phyloP scores from a whole-genome alignment of 176 grass and related monocot species.

The Oryza rufipogon region DNA sequence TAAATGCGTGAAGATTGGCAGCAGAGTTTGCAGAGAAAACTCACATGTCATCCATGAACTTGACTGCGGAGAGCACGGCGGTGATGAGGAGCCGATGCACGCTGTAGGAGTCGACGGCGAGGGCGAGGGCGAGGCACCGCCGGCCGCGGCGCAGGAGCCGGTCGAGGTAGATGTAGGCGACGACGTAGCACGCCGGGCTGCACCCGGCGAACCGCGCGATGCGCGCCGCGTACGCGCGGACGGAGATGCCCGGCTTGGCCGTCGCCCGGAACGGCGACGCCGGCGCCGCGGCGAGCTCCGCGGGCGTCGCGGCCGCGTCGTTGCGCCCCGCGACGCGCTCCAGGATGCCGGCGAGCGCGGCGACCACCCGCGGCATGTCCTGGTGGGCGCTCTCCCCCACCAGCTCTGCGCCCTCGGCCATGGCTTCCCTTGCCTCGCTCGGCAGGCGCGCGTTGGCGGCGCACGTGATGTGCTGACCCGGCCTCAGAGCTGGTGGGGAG shows the following conservation, averaged over 20 bases:
- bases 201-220: slow-evolving; percentile 63
- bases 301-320: slow-evolving; percentile 37
- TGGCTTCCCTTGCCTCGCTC: slow-evolving; percentile 17
- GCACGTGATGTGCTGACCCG: slow-evolving; percentile 33
- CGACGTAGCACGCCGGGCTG: slow-evolving; percentile 73
- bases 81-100: slow-evolving; percentile 78
- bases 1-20: neutral
- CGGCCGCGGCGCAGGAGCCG: slow-evolving; percentile 53
- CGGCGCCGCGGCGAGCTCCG: slow-evolving; percentile 16
- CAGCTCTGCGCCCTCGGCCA: slow-evolving; percentile 50
- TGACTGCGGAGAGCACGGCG: slow-evolving; percentile 62
- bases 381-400: slow-evolving; percentile 39
- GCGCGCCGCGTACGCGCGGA: slow-evolving; percentile 65
- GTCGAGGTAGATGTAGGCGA: slow-evolving; percentile 83
- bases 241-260: slow-evolving; percentile 61
- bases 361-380: slow-evolving; percentile 60
- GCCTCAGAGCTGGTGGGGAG: slow-evolving; percentile 34
- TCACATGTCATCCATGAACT: slow-evolving; percentile 85
- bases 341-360: slow-evolving; percentile 63
- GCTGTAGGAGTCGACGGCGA: slow-evolving; percentile 70
- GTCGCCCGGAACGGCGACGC: slow-evolving; percentile 59
- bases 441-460: slow-evolving; percentile 18
- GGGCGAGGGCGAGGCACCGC: slow-evolving; percentile 2
- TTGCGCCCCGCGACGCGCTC: slow-evolving; percentile 62
- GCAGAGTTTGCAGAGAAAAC: neutral